Conservation (phyloP, 2,329 filamentous ascomycete species). For the Phialophora tarda region DNA sequence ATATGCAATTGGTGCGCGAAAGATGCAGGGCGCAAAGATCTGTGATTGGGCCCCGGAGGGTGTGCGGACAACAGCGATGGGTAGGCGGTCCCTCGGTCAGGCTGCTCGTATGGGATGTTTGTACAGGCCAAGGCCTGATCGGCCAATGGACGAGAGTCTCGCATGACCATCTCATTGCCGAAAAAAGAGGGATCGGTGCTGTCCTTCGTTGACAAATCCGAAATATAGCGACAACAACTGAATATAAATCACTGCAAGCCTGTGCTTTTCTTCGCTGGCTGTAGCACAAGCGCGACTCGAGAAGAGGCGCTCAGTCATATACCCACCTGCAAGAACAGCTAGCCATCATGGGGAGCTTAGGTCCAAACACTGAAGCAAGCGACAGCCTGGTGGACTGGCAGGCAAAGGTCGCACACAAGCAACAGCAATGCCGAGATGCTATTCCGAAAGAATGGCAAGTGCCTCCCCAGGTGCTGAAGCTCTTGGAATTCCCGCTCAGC, state of each 20-base stretch:
- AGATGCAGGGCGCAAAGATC: slow-evolving; percentile 19
- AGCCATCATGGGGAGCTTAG: slow-evolving; percentile 24
- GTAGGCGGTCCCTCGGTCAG: not conserved
- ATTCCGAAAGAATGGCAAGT: slow-evolving; percentile 44
- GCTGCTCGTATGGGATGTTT: not conserved
- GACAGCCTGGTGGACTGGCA: slow-evolving; percentile 24
- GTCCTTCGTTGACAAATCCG: not conserved
- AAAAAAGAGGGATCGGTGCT: not conserved
- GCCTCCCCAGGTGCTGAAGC: slow-evolving; percentile 24
- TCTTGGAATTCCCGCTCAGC: slow-evolving; percentile 29
- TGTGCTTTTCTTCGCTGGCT: not conserved
- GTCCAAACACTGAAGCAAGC: slow-evolving; percentile 1
- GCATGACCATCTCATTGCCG: not conserved
- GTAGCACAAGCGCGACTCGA: not conserved
- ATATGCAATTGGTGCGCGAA: not conserved
- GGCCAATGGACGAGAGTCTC: not conserved
- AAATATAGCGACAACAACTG: not conserved
- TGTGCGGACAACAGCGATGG: slow-evolving; percentile 20
- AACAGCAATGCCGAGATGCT: slow-evolving; percentile 22
- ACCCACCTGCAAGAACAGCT: not conserved
- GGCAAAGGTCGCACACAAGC: slow-evolving; percentile 32
- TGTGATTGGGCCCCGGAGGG: slow-evolving; percentile 13
- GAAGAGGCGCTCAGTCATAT: not conserved
- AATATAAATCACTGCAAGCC: not conserved
- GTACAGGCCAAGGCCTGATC: not conserved